phyloP scores from a whole-genome alignment of 2,329 filamentous ascomycete genomes.

The Colletotrichum endophyticum region DNA sequence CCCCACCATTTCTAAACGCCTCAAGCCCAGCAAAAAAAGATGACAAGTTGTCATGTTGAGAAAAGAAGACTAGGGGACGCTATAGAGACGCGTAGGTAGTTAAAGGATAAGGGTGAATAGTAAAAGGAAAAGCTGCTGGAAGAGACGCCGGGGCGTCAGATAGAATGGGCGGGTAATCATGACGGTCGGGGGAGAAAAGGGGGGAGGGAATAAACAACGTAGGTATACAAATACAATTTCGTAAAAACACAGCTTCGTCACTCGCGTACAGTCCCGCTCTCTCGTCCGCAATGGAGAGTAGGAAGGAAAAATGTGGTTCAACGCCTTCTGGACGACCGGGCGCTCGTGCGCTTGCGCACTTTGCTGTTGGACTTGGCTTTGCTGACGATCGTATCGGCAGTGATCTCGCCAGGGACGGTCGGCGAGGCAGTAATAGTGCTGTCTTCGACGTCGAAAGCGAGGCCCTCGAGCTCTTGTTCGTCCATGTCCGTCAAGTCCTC shows the following conservation, averaged over 20 bases:
- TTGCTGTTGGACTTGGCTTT: conserved; percentile 32
- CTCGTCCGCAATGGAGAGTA: neutral
- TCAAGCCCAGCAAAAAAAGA: neutral
- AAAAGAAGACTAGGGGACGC: neutral
- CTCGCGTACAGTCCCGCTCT: neutral
- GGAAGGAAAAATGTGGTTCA: neutral
- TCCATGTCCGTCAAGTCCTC: conserved; percentile 92
- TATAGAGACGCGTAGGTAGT: neutral
- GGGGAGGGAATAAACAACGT: neutral
- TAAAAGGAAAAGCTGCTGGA: neutral
- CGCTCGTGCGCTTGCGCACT: conserved; percentile 36
- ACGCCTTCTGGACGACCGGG: conserved; percentile 34
- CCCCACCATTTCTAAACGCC: neutral
- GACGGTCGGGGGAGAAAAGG: neutral
- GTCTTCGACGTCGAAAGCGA: conserved; percentile 61
- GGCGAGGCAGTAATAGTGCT: conserved; percentile 47
- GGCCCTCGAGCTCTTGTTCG: conserved; percentile 83
- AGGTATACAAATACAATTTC: conserved; percentile 17
- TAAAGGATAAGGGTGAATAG: neutral
- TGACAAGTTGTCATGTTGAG: neutral
- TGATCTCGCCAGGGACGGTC: conserved; percentile 18
- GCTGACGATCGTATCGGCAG: conserved; percentile 22
- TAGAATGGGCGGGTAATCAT: neutral
- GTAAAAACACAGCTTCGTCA: neutral
- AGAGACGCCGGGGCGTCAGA: neutral